A percentile compares a stretch with the other conserved stretches of the same genome.
These are phyloP conservation scores for Ophiosphaerella herpotricha DNA, from an alignment of 2,329 filamentous ascomycete genomes.

Conservation along the genomic window DNA sequence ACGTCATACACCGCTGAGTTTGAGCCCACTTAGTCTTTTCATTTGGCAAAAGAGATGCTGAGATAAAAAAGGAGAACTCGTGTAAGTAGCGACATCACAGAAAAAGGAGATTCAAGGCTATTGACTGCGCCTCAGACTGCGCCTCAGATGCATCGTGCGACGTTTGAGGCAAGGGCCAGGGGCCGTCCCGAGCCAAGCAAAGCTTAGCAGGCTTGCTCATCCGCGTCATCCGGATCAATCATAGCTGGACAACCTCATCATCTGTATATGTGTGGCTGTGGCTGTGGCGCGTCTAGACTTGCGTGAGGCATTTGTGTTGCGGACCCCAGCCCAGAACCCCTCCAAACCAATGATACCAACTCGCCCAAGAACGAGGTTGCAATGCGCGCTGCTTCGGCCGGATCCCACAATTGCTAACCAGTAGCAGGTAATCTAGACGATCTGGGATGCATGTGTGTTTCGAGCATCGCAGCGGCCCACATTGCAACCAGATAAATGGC, in stretches of 20 bases:
- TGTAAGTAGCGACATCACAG: no score
- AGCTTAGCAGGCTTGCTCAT: conserved; percentile 16
- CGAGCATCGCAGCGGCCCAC: conserved; percentile 3
- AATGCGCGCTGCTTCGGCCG: not conserved
- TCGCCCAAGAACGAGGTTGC: not conserved
- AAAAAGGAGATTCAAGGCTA: no score
- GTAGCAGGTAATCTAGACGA: conserved; percentile 4
- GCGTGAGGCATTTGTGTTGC: not conserved
- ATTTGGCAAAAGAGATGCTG: no score
- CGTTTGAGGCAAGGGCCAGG: not conserved
- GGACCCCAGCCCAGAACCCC: conserved; percentile 4
- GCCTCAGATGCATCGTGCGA: not conserved
- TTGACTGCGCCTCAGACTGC: no score
- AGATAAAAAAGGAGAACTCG: no score
- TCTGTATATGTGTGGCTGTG: not conserved
- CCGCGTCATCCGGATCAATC: not conserved
- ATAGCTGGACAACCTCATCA: not conserved
- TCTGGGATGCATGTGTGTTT: not conserved
- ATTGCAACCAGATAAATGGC: conserved; percentile 14
- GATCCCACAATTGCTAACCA: conserved; percentile 8
- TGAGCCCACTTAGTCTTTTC: no score
- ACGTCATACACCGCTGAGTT: no score
- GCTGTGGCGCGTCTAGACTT: not conserved
- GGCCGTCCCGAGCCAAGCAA: conserved; percentile 12
- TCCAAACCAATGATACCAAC: conserved; percentile 6